These are phyloP conservation scores for Mortierella sp. DNA, from an alignment of 371 early-diverging fungal genomes.

Conservation along the genomic window DNA sequence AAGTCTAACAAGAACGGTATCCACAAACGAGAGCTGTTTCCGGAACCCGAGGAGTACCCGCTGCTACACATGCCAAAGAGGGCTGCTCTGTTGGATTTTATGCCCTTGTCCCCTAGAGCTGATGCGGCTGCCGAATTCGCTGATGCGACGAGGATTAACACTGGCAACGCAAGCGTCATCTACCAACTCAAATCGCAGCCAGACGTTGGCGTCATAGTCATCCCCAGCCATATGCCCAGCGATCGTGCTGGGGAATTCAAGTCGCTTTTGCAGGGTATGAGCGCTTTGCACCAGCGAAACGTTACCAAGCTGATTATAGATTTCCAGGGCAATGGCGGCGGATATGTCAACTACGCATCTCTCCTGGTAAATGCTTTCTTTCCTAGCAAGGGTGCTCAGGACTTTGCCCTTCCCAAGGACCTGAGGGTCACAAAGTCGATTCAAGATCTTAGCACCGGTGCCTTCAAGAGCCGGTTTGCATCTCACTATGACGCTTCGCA, in stretches of 20 bases:
- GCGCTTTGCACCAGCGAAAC: background rate
- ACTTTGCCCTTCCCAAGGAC: constrained; percentile 9
- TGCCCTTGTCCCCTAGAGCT: background rate
- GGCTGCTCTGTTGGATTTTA: background rate
- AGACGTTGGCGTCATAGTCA: constrained; percentile 34
- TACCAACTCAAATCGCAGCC: constrained; percentile 34
- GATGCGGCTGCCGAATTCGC: background rate
- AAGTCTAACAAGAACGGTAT: no score
- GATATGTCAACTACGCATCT: constrained; percentile 19
- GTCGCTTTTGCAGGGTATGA: background rate
- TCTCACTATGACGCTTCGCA: constrained; percentile 8
- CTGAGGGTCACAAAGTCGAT: constrained; percentile 15
- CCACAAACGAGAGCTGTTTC: no score
- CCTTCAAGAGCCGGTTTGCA: background rate
- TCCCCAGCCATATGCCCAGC: constrained; percentile 10
- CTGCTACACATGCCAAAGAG: background rate
- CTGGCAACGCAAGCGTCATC: constrained; percentile 21
- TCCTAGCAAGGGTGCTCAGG: constrained; percentile 5
- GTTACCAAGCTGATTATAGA: constrained; percentile 40
- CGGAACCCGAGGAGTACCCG: no score
- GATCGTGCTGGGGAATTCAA: background rate
- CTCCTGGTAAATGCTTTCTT: constrained; percentile 20
- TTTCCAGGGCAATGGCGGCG: constrained; percentile 39
- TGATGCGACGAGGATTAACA: constrained; percentile 10
- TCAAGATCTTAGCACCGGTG: background rate